Evolutionary conservation across 441 rosid species (phyloP).

Genomic region (Jatropha multifida): DNA sequence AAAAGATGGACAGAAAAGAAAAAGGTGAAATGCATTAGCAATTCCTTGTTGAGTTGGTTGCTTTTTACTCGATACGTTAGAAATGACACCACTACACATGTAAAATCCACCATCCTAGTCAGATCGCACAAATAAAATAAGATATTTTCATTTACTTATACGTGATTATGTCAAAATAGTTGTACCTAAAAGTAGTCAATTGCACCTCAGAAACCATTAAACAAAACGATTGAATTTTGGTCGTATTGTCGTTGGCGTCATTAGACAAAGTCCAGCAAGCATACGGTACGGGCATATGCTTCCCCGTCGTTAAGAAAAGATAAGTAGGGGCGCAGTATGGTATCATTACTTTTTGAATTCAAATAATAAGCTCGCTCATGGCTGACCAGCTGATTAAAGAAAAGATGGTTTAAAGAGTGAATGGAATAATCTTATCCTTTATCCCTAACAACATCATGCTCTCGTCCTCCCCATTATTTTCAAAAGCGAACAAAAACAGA

Average conservation of each 20-base stretch:
- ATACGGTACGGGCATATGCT: no score
- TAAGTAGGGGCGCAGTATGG: neutral
- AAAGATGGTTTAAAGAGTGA: neutral
- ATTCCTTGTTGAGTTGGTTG: neutral
- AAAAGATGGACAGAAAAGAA: slow-evolving; percentile 16
- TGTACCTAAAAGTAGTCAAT: neutral
- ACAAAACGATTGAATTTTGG: no score
- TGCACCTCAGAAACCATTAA: slow-evolving; percentile 14
- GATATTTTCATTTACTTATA: no score
- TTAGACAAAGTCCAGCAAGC: no score
- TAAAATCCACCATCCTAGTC: slow-evolving; percentile 42
- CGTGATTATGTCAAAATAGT: neutral
- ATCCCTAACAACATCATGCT: slow-evolving; percentile 1
- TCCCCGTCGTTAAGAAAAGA: no score
- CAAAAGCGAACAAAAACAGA: slow-evolving; percentile 3
- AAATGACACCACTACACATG: slow-evolving; percentile 33
- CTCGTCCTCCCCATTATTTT: neutral
- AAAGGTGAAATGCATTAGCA: neutral
- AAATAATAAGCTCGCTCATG: neutral
- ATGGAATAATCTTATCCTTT: slow-evolving; percentile 22
- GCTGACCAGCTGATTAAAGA: neutral
- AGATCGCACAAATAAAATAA: slow-evolving; percentile 30
- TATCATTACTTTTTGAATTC: no score
- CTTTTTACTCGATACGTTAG: slow-evolving; percentile 10
- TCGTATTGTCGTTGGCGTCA: no score